phyloP scores from a whole-genome alignment of 495 filamentous ascomycete species.

The Parmelia sp. region DNA sequence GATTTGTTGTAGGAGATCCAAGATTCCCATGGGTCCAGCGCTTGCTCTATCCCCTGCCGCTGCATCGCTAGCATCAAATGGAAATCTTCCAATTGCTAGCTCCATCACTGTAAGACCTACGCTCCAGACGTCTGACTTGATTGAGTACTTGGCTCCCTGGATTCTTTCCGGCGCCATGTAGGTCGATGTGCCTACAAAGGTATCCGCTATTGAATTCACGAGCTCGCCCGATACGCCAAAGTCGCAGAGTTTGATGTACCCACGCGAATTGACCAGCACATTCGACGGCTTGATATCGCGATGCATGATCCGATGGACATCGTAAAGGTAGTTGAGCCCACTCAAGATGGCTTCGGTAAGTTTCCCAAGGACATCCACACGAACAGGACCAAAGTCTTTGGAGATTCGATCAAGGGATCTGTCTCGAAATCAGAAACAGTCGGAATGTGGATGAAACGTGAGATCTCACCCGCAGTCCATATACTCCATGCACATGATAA shows the following conservation, averaged over 20 bases:
- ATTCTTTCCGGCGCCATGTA: slow-evolving; percentile 99
- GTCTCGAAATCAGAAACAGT: slow-evolving; percentile 34
- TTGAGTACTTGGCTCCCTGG: slow-evolving; percentile 90
- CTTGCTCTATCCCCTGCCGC: slow-evolving; percentile 63
- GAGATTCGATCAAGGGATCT: slow-evolving; percentile 95
- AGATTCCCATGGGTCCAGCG: slow-evolving; percentile 80
- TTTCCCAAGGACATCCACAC: slow-evolving; percentile 98
- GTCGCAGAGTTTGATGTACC: slow-evolving; percentile 94
- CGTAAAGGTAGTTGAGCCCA: slow-evolving; percentile 90
- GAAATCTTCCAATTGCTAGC: slow-evolving; percentile 91
- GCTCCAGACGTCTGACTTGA: slow-evolving; percentile 98
- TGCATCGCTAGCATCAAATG: slow-evolving; percentile 75
- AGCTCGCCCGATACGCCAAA: slow-evolving; percentile 96
- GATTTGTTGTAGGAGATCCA: slow-evolving; percentile 94
- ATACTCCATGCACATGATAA: slow-evolving; percentile 99
- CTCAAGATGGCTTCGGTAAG: slow-evolving; percentile 96
- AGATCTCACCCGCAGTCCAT: slow-evolving; percentile 90
- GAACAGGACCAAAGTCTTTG: slow-evolving; percentile 85
- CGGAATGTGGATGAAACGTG: slow-evolving; percentile 6
- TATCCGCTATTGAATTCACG: slow-evolving; percentile 94
- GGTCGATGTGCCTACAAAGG: slow-evolving; percentile 95
- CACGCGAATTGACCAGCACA: slow-evolving; percentile 86
- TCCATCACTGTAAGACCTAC: slow-evolving; percentile 96
- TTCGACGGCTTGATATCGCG: slow-evolving; percentile 98
- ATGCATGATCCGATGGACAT: slow-evolving; percentile 93